Base-by-base conservation (phyloP, 306 rosid genomes). In the Ziziphus jujuba region DNA sequence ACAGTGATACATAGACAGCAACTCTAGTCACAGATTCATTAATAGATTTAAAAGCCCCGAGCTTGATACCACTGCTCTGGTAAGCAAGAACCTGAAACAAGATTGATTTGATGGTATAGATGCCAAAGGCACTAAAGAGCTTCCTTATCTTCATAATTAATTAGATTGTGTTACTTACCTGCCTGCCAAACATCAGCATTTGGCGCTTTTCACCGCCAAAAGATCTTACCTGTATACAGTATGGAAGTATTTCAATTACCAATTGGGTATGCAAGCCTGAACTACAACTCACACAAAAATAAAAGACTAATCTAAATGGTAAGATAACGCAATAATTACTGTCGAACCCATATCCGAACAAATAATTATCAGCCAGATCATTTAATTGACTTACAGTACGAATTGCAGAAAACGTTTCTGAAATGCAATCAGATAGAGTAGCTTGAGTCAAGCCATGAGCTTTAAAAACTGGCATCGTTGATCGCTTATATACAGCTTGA, bases 401-500 rank as follows among this genome's bases (percentile, higher is more conserved):
- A 79, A 93, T 93, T 21, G 99, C 96, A 67, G 99, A 86, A 81
- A 93, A 86, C 43, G 99, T 93, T 83, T 93, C 99, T 31, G 96
- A 52, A 33, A 85, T 89, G 75, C 95, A 90, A 63, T 93, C 99
- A 70, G 99, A 80, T 63, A 93, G 88, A 61, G 87, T 75, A 77
- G 97, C 97, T 79, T 90, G 97, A 31, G 86, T 96, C 85, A 82
- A 57, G 22, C 99, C 99, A 82, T 93, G 92, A 11, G 86, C 89
- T 86, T 77, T 80, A 65, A 90, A 93, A 70, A 90, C 87, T 0
- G 97, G 90, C 43, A 93, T 74, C 56, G 97, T 93, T 56, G 97
- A 93, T 83, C 97, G 84, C 87, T 93, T 93, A 91, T 88, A 93
- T 60, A 86, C 70, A 80, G 92, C 99, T 92, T 56, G 53, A 71